Evolutionary conservation across 2,329 filamentous ascomycete species (phyloP).

Genomic region (Conoideocrella luteorostrata): DNA sequence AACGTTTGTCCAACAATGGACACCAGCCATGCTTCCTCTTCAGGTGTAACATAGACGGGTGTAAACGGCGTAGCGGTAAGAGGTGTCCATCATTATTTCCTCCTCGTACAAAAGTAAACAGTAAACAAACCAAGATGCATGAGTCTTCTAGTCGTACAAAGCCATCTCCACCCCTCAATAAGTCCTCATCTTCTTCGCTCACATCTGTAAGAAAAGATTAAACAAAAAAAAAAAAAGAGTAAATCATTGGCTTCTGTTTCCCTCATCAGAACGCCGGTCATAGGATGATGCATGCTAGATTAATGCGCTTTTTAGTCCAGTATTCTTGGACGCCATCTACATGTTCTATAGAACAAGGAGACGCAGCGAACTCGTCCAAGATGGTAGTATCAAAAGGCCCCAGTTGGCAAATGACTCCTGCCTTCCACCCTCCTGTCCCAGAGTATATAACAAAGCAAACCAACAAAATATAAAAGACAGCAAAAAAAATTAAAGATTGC

Average conservation of each 20-base stretch:
- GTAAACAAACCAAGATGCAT: conserved; percentile 7
- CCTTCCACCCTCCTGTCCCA: conserved; percentile 18
- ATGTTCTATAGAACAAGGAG: conserved; percentile 24
- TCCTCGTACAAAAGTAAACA: neutral
- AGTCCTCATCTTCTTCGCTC: conserved; percentile 15
- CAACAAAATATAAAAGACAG: conserved; percentile 4
- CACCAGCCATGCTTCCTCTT: neutral
- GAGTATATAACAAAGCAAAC: conserved; percentile 21
- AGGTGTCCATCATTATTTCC: neutral
- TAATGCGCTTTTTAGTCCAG: conserved; percentile 33
- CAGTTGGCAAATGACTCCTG: conserved; percentile 22
- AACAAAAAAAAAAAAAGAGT: neutral
- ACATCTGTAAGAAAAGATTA: conserved; percentile 21
- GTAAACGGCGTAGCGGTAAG: neutral
- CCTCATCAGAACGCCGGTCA: conserved; percentile 18
- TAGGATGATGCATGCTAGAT: conserved; percentile 36
- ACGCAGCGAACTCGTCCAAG: conserved; percentile 19
- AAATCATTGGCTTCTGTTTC: neutral
- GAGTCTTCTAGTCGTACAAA: conserved; percentile 27
- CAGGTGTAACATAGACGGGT: neutral
- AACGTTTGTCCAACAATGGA: neutral
- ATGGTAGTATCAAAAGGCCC: conserved; percentile 23
- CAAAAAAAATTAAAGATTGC: neutral
- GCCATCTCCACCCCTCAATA: conserved; percentile 12
- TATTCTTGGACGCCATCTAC: conserved; percentile 24